Evolutionary conservation across 345 rosid species (phyloP), one percentile per base, ranked within the genome.

Genomic region (Melastoma malabathricum): DNA sequence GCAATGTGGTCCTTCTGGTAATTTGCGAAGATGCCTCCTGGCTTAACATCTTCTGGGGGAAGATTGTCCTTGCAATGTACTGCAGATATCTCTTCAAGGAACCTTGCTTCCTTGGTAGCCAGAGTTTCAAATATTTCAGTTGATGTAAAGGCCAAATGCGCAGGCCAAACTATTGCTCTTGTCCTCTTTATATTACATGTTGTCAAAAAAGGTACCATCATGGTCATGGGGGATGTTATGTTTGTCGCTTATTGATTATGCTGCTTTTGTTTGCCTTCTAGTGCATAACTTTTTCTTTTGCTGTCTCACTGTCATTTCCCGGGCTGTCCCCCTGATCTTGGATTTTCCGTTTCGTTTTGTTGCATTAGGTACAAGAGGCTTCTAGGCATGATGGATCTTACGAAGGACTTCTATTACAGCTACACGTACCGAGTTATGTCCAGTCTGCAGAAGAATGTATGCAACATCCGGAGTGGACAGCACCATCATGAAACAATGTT

Each of bases 331-430:
- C 46, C 23, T 59, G 50, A 51, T 47, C 29, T 59, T 54, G 57
- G 55, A 51, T 50, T 22, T 54, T 63, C 39, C 31, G 58, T 61
- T 54, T 76, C 66, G 57, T n/a, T 59, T 59, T 68, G 56, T 70
- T 67, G 57, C 74, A 59, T 48, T 77, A 87, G 98, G 81, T 92
- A 87, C 89, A 92, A 86, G 89, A 86, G 82, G 82, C 96, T 92
- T 54, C 87, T 92, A 48, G 68, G 87, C 84, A 63, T 75, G 39
- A 84, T 92, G 61, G 96, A 92, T 76, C 96, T 92, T 63, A 74
- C 84, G 50, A 86, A 79, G 84, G 96, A 92, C 81, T 92, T 84
- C 89, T 84, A 80, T 78, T 92, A 80, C 75, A 92, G 98, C 86
- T 92, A 92, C 67, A 78, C 98, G 49, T 92, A 84, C 64, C 65